phyloP scores from a whole-genome alignment of 2,329 filamentous ascomycete genomes.

The Aspergillus sergii region DNA sequence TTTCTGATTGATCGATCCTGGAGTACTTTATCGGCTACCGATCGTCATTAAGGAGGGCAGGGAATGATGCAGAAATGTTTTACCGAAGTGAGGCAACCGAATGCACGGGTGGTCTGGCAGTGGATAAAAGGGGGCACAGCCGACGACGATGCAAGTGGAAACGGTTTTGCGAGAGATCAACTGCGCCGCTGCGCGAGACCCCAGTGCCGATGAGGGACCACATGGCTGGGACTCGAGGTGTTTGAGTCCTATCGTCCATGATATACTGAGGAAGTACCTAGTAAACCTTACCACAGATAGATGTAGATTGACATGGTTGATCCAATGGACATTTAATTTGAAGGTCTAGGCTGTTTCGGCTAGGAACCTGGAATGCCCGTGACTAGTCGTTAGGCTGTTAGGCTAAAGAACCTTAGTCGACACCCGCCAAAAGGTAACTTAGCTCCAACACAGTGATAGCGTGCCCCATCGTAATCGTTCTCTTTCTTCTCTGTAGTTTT shows the following conservation, averaged over 20 bases:
- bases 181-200: background rate
- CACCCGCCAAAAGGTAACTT: background rate
- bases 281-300: background rate
- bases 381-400: constrained; percentile 3
- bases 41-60: background rate
- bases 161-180: background rate
- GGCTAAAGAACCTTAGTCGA: background rate
- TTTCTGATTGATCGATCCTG: background rate
- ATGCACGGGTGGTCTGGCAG: background rate
- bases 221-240: background rate
- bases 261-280: background rate
- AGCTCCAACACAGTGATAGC: constrained; percentile 4
- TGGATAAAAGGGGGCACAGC: background rate
- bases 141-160: background rate
- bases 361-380: background rate
- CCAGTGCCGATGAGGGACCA: background rate
- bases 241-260: background rate
- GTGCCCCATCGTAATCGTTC: background rate
- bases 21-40: background rate
- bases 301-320: background rate
- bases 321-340: background rate
- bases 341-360: constrained; percentile 5
- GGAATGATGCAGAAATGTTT: background rate
- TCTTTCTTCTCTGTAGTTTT: constrained; percentile 10
- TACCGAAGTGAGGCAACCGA: background rate